Evolutionary conservation across 495 filamentous ascomycete genomes (phyloP).

Genomic region (Penicillium ochrochloron): DNA sequence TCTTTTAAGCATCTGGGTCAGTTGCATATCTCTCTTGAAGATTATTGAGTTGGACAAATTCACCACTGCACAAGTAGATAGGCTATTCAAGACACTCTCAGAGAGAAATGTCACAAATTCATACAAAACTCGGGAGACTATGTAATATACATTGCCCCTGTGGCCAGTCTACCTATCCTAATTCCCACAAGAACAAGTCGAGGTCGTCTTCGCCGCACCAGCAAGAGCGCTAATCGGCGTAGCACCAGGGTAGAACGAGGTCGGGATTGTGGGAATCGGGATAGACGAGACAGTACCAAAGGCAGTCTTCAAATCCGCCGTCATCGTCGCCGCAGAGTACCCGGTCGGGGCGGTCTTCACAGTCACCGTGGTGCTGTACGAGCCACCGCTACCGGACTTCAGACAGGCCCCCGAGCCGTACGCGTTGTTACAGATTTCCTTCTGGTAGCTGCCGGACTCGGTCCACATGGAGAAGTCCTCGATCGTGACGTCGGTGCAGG

Average conservation of each 20-base stretch:
- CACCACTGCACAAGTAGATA: neutral
- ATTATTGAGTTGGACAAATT: neutral
- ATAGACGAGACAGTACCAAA: slow-evolving; percentile 53
- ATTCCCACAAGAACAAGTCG: slow-evolving; percentile 14
- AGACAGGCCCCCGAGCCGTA: slow-evolving; percentile 57
- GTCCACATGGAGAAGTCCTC: slow-evolving; percentile 65
- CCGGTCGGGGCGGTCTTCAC: slow-evolving; percentile 46
- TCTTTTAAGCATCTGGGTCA: neutral
- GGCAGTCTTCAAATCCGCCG: slow-evolving; percentile 44
- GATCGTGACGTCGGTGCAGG: slow-evolving; percentile 58
- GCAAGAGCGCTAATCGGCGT: slow-evolving; percentile 41
- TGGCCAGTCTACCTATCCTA: neutral
- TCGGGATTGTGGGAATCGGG: slow-evolving; percentile 60
- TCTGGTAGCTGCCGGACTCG: slow-evolving; percentile 48
- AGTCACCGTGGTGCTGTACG: slow-evolving; percentile 42
- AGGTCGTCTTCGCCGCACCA: slow-evolving; percentile 17
- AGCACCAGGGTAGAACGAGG: slow-evolving; percentile 57
- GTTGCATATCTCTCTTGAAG: no score
- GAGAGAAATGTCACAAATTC: neutral
- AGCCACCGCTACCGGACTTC: slow-evolving; percentile 28
- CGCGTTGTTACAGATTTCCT: slow-evolving; percentile 53
- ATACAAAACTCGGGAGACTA: neutral
- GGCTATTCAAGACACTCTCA: neutral
- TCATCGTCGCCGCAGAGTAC: slow-evolving; percentile 56
- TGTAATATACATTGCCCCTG: neutral